A percentile compares a stretch with the other conserved stretches of the same genome.
These are phyloP conservation scores for Corchorus olitorius DNA, from an alignment of 345 rosid genomes.

Conservation along the genomic window DNA sequence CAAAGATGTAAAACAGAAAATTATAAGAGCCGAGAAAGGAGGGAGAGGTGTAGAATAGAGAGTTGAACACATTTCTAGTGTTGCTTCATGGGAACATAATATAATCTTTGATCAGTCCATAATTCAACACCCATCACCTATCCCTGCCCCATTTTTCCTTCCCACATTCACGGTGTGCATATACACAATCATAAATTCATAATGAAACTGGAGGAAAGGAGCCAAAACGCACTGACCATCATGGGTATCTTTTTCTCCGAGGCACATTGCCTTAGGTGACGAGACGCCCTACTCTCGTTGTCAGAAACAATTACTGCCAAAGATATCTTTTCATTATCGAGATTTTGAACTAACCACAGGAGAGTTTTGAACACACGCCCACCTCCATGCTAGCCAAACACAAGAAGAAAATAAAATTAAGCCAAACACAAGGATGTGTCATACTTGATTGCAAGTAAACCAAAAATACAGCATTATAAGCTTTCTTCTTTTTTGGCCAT, in stretches of 20 bases:
- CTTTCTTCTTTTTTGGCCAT: too few species aligned
- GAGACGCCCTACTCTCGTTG: slow-evolving; percentile 44
- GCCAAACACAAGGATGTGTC: neutral
- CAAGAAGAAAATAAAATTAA: neutral
- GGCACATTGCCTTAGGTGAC: slow-evolving; percentile 65
- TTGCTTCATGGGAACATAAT: neutral
- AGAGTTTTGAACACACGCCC: slow-evolving; percentile 59
- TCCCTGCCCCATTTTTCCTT: neutral
- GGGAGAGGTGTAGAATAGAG: neutral
- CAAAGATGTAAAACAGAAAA: neutral
- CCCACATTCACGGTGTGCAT: neutral
- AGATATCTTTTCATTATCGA: slow-evolving; percentile 42
- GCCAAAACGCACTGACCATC: slow-evolving; percentile 39
- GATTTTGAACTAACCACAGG: slow-evolving; percentile 42
- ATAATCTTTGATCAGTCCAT: neutral
- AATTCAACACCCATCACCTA: neutral
- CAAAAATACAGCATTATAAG: neutral
- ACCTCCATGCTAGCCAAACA: slow-evolving; percentile 56
- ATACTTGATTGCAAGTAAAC: slow-evolving; percentile 1
- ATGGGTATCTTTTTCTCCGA: slow-evolving; percentile 54
- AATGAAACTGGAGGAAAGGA: neutral
- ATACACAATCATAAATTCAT: neutral
- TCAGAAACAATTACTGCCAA: slow-evolving; percentile 51
- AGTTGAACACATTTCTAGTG: neutral
- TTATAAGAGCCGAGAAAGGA: neutral